Conservation (phyloP, 169 alveolate species). For the Cryptosporidium ryanae region DNA sequence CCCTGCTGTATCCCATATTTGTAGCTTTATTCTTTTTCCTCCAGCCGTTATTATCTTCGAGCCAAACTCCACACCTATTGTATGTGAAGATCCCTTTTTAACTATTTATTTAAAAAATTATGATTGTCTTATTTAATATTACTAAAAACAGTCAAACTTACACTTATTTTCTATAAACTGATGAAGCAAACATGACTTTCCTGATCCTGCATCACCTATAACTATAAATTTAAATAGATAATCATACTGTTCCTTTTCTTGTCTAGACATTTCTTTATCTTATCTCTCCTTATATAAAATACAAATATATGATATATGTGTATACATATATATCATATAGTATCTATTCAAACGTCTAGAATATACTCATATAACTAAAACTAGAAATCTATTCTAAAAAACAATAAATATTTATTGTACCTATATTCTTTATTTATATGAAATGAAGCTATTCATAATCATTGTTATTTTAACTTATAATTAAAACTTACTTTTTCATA, state of each 20-base stretch:
- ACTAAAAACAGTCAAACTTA: slow-evolving; percentile 16
- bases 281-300: neutral
- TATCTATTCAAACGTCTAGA: neutral
- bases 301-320: neutral
- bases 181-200: slow-evolving; percentile 81
- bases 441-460: too few species aligned
- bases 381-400: too few species aligned
- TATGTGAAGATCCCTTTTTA: slow-evolving; percentile 84
- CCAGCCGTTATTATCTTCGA: slow-evolving; percentile 77
- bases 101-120: slow-evolving; percentile 27
- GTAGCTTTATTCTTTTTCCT: slow-evolving; percentile 84
- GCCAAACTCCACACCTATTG: slow-evolving; percentile 87
- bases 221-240: slow-evolving; percentile 82
- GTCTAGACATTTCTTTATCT: slow-evolving; percentile 64
- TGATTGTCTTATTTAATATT: neutral
- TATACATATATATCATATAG: neutral
- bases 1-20: slow-evolving; percentile 93
- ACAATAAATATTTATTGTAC: too few species aligned
- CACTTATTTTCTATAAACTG: slow-evolving; percentile 83
- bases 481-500: too few species aligned
- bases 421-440: too few species aligned
- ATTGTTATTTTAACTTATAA: too few species aligned
- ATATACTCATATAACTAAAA: too few species aligned
- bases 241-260: slow-evolving; percentile 76
- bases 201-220: slow-evolving; percentile 81